phyloP scores from a whole-genome alignment of 768 basidiomycete species.

The Hebeloma cylindrosporum region DNA sequence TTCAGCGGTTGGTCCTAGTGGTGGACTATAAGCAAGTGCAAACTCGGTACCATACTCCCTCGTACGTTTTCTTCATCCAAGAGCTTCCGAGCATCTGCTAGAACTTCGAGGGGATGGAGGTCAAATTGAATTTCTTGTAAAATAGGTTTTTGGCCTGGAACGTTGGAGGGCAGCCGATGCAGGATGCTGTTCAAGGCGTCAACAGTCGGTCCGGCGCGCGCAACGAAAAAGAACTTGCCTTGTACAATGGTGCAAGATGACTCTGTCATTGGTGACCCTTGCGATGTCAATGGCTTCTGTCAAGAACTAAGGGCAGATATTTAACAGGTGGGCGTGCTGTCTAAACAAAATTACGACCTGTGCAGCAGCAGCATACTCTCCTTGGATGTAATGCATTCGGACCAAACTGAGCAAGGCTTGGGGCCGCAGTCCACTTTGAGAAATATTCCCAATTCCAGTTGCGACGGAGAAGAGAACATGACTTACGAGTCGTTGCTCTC shows the following conservation, averaged over 20 bases:
- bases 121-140: slow-evolving; percentile 77
- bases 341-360: slow-evolving; percentile 42
- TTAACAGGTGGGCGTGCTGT: background rate
- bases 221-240: slow-evolving; percentile 42
- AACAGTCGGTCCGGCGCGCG: background rate
- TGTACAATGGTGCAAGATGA: slow-evolving; percentile 77
- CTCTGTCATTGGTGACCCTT: slow-evolving; percentile 66
- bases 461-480: background rate
- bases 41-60: slow-evolving; percentile 6
- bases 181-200: slow-evolving; percentile 49
- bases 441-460: background rate
- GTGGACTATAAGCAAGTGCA: background rate
- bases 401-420: slow-evolving; percentile 78
- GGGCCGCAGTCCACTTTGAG: slow-evolving; percentile 68
- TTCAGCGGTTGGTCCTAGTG: slow-evolving; percentile 68
- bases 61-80: slow-evolving; percentile 62
- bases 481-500: slow-evolving; percentile 78
- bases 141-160: slow-evolving; percentile 45
- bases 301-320: slow-evolving; percentile 49
- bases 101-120: slow-evolving; percentile 72
- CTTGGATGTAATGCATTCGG: slow-evolving; percentile 71
- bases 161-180: slow-evolving; percentile 63
- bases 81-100: slow-evolving; percentile 78
- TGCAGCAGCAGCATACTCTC: slow-evolving; percentile 66
- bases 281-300: slow-evolving; percentile 79